These are phyloP conservation scores for Aspergillus taichungensis DNA, from an alignment of 495 filamentous ascomycete genomes.

Conservation along the genomic window DNA sequence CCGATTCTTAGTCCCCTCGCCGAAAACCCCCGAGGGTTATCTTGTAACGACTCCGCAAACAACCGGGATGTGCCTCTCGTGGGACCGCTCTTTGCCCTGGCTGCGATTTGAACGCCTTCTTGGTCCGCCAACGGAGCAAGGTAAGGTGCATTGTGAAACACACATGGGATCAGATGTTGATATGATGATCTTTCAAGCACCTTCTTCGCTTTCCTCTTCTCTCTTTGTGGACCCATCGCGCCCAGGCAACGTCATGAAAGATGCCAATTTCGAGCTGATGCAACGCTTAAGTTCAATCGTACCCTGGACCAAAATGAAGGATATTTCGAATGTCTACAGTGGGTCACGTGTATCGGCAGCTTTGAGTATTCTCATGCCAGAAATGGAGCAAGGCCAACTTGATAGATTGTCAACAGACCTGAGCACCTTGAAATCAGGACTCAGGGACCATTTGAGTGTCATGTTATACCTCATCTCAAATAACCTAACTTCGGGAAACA, in stretches of 20 bases:
- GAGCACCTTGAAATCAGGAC: background rate
- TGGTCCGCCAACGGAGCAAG: background rate
- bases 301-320: slow-evolving; percentile 3
- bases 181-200: slow-evolving; percentile 1
- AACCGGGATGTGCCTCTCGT: slow-evolving; percentile 3
- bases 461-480: slow-evolving; percentile 9
- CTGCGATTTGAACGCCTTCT: slow-evolving; percentile 5
- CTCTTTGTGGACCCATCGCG: background rate
- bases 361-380: slow-evolving; percentile 9
- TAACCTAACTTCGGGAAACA: slow-evolving; percentile 2
- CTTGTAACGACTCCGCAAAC: slow-evolving; percentile 4
- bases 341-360: slow-evolving; percentile 2
- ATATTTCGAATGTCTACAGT: slow-evolving; percentile 2
- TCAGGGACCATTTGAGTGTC: background rate
- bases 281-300: background rate
- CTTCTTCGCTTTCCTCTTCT: background rate
- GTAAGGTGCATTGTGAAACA: background rate
- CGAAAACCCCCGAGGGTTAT: slow-evolving; percentile 7
- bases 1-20: slow-evolving; percentile 1
- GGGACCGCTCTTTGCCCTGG: slow-evolving; percentile 6
- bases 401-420: background rate
- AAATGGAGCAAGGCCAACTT: slow-evolving; percentile 2
- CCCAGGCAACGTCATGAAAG: background rate
- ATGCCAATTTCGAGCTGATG: background rate
- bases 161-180: background rate